Conservation (phyloP, 1,284 basidiomycete species). For the Ustilago shanxiensis region DNA sequence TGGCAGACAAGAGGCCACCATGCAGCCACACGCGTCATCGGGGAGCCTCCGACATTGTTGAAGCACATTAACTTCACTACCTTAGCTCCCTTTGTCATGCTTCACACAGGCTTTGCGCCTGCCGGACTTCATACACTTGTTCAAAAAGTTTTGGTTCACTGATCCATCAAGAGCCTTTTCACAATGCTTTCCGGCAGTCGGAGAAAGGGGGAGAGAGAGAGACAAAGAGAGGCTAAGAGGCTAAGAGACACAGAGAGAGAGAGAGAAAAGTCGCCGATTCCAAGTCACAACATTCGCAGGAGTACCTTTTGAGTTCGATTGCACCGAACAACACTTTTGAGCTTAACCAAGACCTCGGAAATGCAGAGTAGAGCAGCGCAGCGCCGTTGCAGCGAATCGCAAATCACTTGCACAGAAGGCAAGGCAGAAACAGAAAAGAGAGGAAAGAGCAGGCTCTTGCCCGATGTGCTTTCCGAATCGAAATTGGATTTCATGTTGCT, state of each 20-base stretch:
- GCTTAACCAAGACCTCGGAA: not conserved
- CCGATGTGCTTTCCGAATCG: constrained; percentile 8
- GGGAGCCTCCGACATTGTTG: not conserved
- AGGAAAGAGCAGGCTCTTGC: not conserved
- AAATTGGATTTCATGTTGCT: constrained; percentile 1
- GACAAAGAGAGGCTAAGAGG: no score
- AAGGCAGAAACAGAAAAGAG: not conserved
- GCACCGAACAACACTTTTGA: not conserved
- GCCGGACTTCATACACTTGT: not conserved
- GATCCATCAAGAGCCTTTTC: not conserved
- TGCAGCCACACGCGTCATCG: constrained; percentile 2
- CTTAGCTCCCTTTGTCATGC: not conserved
- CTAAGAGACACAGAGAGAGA: no score
- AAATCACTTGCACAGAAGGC: not conserved
- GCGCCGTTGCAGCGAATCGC: not conserved
- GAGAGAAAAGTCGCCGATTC: not conserved
- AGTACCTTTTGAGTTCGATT: not conserved
- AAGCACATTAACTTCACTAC: not conserved
- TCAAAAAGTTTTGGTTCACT: not conserved
- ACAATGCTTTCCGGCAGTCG: not conserved
- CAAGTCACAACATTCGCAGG: not conserved
- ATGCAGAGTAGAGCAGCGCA: constrained; percentile 1
- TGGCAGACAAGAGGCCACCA: not conserved
- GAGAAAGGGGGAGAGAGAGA: not conserved
- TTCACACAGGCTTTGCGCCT: not conserved